Evolutionary conservation across 441 rosid species (phyloP).

Genomic region (Adansonia gregorii): DNA sequence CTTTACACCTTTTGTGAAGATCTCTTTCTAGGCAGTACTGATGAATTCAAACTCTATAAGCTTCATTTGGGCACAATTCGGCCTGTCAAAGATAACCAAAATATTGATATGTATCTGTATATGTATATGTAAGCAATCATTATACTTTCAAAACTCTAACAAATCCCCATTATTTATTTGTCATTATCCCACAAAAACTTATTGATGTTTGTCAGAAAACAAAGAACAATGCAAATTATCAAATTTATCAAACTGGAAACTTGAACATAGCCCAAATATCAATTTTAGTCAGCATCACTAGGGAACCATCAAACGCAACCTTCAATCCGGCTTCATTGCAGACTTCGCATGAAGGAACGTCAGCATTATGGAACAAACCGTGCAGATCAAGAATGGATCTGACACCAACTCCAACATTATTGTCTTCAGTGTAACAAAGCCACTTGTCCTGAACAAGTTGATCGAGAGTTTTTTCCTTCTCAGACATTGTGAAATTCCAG

Average conservation of each 20-base stretch:
- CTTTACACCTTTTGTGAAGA: constrained; percentile 52
- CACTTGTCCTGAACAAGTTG: constrained; percentile 75
- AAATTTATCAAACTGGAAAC: constrained; percentile 1
- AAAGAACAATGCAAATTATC: neutral
- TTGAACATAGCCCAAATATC: neutral
- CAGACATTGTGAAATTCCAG: constrained; percentile 77
- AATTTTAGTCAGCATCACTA: neutral
- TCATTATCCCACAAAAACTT: neutral
- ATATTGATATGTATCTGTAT: neutral
- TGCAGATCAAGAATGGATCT: constrained; percentile 85
- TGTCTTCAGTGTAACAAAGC: constrained; percentile 64
- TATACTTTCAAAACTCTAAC: neutral
- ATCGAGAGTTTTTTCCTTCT: constrained; percentile 75
- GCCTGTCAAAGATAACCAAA: constrained; percentile 53
- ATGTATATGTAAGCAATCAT: neutral
- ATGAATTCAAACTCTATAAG: constrained; percentile 68
- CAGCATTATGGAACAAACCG: constrained; percentile 72
- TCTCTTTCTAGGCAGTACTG: constrained; percentile 69
- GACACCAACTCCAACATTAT: constrained; percentile 73
- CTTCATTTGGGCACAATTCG: constrained; percentile 62
- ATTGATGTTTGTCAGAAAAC: neutral
- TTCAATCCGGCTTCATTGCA: constrained; percentile 90
- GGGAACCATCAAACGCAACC: constrained; percentile 39
- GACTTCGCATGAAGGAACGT: constrained; percentile 76
- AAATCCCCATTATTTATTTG: neutral